phyloP scores from a whole-genome alignment of 2,329 filamentous ascomycete species.

The Colletotrichum salicis region DNA sequence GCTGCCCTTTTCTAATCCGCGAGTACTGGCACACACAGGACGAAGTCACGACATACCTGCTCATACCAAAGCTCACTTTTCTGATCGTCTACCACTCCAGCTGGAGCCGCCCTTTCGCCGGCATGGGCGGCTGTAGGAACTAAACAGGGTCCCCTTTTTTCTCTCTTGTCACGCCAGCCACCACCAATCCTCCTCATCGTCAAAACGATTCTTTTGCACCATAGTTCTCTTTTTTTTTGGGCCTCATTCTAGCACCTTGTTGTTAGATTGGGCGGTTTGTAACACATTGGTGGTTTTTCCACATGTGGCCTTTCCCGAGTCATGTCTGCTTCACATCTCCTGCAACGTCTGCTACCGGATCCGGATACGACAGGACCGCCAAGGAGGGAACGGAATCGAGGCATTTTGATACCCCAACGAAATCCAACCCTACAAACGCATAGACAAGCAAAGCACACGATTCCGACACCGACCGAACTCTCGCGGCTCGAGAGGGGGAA shows the following conservation, averaged over 20 bases:
- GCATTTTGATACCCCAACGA: slow-evolving; percentile 37
- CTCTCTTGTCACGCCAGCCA: slow-evolving; percentile 28
- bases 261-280: slow-evolving; percentile 35
- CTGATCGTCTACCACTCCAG: slow-evolving; percentile 29
- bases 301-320: slow-evolving; percentile 36
- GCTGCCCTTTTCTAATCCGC: slow-evolving; percentile 36
- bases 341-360: slow-evolving; percentile 32
- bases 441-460: slow-evolving; percentile 34
- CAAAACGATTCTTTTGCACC: slow-evolving; percentile 31
- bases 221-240: slow-evolving; percentile 20
- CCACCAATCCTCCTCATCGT: slow-evolving; percentile 14
- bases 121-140: slow-evolving; percentile 31
- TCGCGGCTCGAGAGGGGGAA: slow-evolving; percentile 20
- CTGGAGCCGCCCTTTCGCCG: slow-evolving; percentile 31
- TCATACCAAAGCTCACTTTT: slow-evolving; percentile 36
- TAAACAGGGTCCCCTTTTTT: slow-evolving; percentile 28
- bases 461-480: slow-evolving; percentile 30
- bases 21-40: slow-evolving; percentile 37
- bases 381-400: slow-evolving; percentile 36
- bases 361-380: slow-evolving; percentile 32
- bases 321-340: slow-evolving; percentile 37
- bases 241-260: slow-evolving; percentile 26
- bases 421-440: slow-evolving; percentile 31
- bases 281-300: slow-evolving; percentile 34
- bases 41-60: slow-evolving; percentile 37